These are phyloP conservation scores for Aspergillus fumigatus DNA, from an alignment of 2,329 filamentous ascomycete species.

Conservation along the genomic window DNA sequence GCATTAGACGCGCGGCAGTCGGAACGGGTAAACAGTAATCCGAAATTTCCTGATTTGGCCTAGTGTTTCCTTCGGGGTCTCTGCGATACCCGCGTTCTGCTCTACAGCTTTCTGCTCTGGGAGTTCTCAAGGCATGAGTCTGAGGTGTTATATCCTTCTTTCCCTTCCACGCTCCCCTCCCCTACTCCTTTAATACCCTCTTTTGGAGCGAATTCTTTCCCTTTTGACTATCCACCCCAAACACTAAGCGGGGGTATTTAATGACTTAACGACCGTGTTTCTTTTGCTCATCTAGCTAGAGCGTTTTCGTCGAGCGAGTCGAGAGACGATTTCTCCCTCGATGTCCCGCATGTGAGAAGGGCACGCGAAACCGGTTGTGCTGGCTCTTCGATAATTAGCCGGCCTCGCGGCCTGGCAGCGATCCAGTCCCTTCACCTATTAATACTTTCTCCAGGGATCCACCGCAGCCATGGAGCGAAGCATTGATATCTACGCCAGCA, in stretches of 20 bases:
- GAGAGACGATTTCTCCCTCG: constrained; percentile 15
- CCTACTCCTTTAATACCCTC: constrained; percentile 9
- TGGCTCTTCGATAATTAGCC: constrained; percentile 27
- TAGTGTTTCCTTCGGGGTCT: constrained; percentile 38
- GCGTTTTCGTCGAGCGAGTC: constrained; percentile 21
- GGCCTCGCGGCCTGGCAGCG: constrained; percentile 37
- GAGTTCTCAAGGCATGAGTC: constrained; percentile 27
- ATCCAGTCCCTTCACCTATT: constrained; percentile 16
- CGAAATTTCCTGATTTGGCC: constrained; percentile 27
- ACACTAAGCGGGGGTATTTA: constrained; percentile 12
- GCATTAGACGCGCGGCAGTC: constrained; percentile 13
- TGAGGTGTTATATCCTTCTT: constrained; percentile 14
- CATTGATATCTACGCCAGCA: constrained; percentile 48
- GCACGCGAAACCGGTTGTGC: constrained; percentile 19
- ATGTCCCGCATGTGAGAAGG: constrained; percentile 28
- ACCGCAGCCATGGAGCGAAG: constrained; percentile 40
- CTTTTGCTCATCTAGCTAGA: constrained; percentile 15
- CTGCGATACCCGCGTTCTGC: constrained; percentile 34
- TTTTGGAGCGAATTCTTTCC: constrained; percentile 2
- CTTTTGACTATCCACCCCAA: constrained; percentile 3
- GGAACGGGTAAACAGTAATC: constrained; percentile 25
- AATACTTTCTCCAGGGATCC: constrained; percentile 19
- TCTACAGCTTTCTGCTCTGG: constrained; percentile 23
- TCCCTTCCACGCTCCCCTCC: constrained; percentile 12
- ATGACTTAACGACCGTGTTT: constrained; percentile 29